phyloP scores from a whole-genome alignment of 2,329 filamentous ascomycete species.

The Kalmusia sp. region DNA sequence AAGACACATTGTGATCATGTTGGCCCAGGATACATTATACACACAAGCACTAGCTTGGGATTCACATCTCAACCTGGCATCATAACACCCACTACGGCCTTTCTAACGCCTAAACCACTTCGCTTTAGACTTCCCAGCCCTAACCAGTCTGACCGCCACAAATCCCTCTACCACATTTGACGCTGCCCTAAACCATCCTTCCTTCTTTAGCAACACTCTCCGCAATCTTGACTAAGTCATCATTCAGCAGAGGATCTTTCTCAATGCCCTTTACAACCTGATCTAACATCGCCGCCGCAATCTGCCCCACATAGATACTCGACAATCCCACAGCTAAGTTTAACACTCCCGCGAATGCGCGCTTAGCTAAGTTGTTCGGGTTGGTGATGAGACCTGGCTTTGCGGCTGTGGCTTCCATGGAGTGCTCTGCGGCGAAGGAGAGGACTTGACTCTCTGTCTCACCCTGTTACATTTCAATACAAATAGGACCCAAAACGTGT shows the following conservation, averaged over 20 bases:
- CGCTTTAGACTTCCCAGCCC: no score
- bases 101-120: no score
- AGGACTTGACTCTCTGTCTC: conserved; percentile 55
- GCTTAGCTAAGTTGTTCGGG: conserved; percentile 22
- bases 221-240: conserved; percentile 44
- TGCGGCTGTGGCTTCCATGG: conserved; percentile 49
- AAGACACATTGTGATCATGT: no score
- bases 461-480: conserved; percentile 38
- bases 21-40: no score
- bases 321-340: conserved; percentile 36
- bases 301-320: conserved; percentile 44
- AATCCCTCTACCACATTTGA: not conserved
- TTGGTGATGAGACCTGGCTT: conserved; percentile 54
- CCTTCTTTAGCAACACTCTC: not conserved
- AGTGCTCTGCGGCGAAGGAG: conserved; percentile 49
- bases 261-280: conserved; percentile 56
- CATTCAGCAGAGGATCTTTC: conserved; percentile 54
- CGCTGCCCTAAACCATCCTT: not conserved
- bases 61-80: no score
- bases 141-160: no score
- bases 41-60: no score
- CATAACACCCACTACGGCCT: no score
- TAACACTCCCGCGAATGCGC: conserved; percentile 24
- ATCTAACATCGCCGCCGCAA: conserved; percentile 54
- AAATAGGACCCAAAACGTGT: not conserved